Base-by-base conservation (phyloP, 345 rosid species). In the Citrus medica region DNA sequence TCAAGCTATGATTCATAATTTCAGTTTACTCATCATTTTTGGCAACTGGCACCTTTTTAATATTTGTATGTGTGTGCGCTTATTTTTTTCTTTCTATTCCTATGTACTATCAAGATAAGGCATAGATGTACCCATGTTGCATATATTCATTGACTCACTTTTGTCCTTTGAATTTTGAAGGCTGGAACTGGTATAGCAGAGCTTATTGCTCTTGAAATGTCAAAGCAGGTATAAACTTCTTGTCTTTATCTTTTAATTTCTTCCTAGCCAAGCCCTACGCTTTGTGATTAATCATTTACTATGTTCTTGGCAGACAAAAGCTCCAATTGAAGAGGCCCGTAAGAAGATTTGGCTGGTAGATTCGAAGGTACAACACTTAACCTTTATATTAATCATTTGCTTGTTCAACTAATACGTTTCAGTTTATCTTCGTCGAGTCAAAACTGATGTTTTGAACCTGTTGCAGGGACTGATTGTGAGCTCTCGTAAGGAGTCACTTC, bases 111-210 rank as follows among this genome's bases (percentile, higher is more conserved):
- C 27, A 30, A 30, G 38, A 30, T 19, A 71, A 30, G 27, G 22
- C 5, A 32, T 55, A 27, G 63, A 53, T 13, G 30, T 53, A 51
- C 55, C 46, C 12, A n/a, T 13, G 21, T 78, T 76, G 21, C 21
- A 55, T 73, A 10, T 55, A 27, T 68, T 64, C n/a, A 7, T 30
- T 46, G 33, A 28, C 55, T 63, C 62, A 46, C n/a, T 69, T 68
- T 71, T 55, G 53, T 71, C 35, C 30, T 64, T 65, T 71, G 77
- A 66, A 5, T 75, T 13, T 76, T 83, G 84, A 79, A 95, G 98
- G 99, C 97, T 67, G 99, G 98, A 85, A 96, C 99, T 4, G 98
- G 99, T 33, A 96, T 96, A 33, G 98, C 99, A 37, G 97, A 96
- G 81, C 92, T 96, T 68, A 94, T 96, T 76, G 99, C 99, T 73